Evolutionary conservation across 306 rosid species (phyloP).

Genomic region (Senna siamea): DNA sequence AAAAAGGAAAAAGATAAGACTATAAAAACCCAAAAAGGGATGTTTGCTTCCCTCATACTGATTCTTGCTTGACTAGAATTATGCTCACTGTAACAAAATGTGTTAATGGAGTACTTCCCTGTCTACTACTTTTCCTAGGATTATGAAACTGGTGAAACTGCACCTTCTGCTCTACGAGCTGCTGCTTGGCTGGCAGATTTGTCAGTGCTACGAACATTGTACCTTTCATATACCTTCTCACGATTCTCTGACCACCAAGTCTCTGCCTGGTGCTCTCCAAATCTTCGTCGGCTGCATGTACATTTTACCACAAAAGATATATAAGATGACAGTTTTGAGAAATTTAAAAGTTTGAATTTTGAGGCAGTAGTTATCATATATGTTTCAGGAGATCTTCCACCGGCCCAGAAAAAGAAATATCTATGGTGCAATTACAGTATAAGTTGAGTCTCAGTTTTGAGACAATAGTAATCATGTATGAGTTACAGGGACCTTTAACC

Average conservation of each 20-base stretch:
- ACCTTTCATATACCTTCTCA: conserved; percentile 81
- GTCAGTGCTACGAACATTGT: conserved; percentile 74
- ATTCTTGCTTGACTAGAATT: conserved; percentile 42
- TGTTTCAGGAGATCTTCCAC: background rate
- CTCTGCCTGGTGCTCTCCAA: conserved; percentile 98
- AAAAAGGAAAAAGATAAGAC: background rate
- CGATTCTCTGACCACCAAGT: conserved; percentile 98
- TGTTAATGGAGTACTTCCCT: conserved; percentile 49
- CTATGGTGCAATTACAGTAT: background rate
- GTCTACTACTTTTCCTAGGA: conserved; percentile 49
- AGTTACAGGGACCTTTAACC: background rate
- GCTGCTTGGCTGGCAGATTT: conserved; percentile 65
- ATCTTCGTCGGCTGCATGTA: conserved; percentile 88
- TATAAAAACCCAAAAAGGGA: conserved; percentile 26
- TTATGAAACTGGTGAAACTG: conserved; percentile 59
- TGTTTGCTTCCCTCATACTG: conserved; percentile 41
- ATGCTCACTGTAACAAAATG: conserved; percentile 50
- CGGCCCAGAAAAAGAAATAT: background rate
- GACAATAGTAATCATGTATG: background rate
- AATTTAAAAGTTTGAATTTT: background rate
- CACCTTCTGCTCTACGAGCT: conserved; percentile 54
- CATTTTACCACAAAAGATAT: conserved; percentile 25
- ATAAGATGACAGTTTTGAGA: background rate
- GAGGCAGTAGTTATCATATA: background rate
- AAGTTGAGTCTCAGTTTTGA: background rate